Base-by-base conservation (phyloP, 306 rosid genomes). In the Begonia masoniana region DNA sequence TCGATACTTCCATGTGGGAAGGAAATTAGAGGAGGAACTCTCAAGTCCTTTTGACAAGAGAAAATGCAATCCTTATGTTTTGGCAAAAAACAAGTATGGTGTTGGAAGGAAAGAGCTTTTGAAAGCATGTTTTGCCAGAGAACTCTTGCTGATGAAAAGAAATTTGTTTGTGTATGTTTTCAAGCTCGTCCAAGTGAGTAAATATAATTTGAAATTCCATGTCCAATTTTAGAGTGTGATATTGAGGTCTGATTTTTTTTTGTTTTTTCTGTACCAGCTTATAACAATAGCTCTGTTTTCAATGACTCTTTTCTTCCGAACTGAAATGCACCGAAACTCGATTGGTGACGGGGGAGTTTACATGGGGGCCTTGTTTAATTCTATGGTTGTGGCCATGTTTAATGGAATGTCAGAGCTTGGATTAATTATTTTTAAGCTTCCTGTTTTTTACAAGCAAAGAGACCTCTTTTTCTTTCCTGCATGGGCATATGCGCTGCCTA, bases 381-480 rank as follows among this genome's bases (percentile, higher is more conserved):
- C 82, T 42, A 39, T 75, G 23, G 49, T 62, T 2, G 52, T 62
- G 31, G 46, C 69, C 26, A 67, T 72, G 82, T 78, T 82, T 48
- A 78, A 72, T 67, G 89, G 84, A 41, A 60, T 60, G 62, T 35
- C 70, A 15, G 89, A 82, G 69, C 41, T 75, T 15, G 57, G 76
- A 48, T 62, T 82, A 74, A 62, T 80, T 11, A 63, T 70, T 57
- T 73, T 59, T 21, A 78, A 70, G 62, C 78, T 82, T 65, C 85
- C 82, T 5, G 65, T 74, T 68, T 78, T 82, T 61, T 78, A 69
- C 76, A 82, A 82, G 72, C 89, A 78, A 68, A 23, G 89, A 41
- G 82, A 82, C 41, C 82, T 62, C 46, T 49, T 70, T 26, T 75
- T 82, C 64, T 82, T 67, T 67, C 89, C 89, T 35, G 45, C 85